Base-by-base conservation (phyloP, 2,329 filamentous ascomycete genomes). In the Scortechinia acanthostroma region DNA sequence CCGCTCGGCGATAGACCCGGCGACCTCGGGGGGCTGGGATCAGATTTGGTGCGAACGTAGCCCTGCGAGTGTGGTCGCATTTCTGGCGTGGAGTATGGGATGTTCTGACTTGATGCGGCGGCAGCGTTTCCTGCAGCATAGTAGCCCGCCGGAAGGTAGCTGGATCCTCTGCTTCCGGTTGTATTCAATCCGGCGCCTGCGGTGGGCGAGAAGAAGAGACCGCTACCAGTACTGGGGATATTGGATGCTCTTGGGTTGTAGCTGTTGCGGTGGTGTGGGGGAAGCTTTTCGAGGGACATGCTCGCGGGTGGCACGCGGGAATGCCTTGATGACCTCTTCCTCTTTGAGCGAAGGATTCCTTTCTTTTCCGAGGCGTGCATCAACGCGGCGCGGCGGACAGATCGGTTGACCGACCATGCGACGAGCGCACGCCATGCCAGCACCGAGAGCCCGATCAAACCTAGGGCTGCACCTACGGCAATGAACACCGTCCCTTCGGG, bases 321-420 rank as follows among this genome's bases (percentile, higher is more conserved):
- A n/a, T 30, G n/a, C 10, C 13, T 13, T 10, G 35, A 40, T 19
- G 10, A 19, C 35, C 17, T 40, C 17, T 19, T 40, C 17, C 35
- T 10, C 10, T 17, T 40, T 10, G 13, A 6, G 10, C 35, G 6
- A 10, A 13, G 35, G 10, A 10, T 10, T 40, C 35, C 17, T 17
- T 19, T 40, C 17, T 13, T 13, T 19, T 40, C 35, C 6, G 35
- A 10, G 10, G 35, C 14, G 6, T 40, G 35, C 25, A 30, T 30
- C 35, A 17, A 13, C 6, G 17, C 10, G 6, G 35, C 35, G 10
- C 6, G 10, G 10, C 35, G 35, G 6, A 40, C 35, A 13, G 35
- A 40, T 6, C 35, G 35, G 17, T 40, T 40, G 17, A 40, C 35
- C 6, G 35, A 40, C 35, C 35, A 40, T 19, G 35, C 35, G 35